phyloP scores from a whole-genome alignment of 345 rosid genomes.

The Toxicodendron radicans region DNA sequence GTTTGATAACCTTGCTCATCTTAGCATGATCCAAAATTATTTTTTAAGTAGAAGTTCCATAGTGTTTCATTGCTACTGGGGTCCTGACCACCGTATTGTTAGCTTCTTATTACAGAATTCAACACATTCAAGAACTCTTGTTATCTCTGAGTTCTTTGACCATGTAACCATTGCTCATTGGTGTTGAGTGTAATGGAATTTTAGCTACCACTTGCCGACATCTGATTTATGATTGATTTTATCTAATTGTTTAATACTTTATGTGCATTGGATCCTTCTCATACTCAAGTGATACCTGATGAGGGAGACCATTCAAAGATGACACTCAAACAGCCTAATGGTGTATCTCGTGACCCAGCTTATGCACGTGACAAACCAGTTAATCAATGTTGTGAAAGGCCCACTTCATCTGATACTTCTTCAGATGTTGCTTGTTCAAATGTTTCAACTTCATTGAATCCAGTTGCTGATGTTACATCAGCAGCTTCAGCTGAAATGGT shows the following conservation, averaged over 20 bases:
- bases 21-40: constrained; percentile 14
- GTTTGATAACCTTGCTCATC: constrained; percentile 28
- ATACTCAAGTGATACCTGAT: constrained; percentile 37
- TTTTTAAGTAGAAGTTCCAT: not conserved
- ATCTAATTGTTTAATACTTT: constrained; percentile 16
- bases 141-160: not conserved
- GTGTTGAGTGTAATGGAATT: not conserved
- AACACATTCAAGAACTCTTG: not conserved
- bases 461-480: constrained; percentile 25
- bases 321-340: constrained; percentile 26
- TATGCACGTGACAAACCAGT: constrained; percentile 30
- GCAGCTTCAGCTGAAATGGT: constrained; percentile 42
- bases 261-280: constrained; percentile 37
- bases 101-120: constrained; percentile 4
- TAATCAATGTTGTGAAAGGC: constrained; percentile 40
- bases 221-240: not conserved
- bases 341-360: constrained; percentile 33
- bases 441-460: constrained; percentile 33
- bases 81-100: not conserved
- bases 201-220: not conserved
- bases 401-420: constrained; percentile 33
- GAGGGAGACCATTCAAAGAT: constrained; percentile 36
- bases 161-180: not conserved
- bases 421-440: constrained; percentile 34
- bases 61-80: not conserved